Percentiles rank a stretch among this genome's conserved stretches.
phyloP scores from a whole-genome alignment of 169 alveolate species.

The Plasmodium inui region DNA sequence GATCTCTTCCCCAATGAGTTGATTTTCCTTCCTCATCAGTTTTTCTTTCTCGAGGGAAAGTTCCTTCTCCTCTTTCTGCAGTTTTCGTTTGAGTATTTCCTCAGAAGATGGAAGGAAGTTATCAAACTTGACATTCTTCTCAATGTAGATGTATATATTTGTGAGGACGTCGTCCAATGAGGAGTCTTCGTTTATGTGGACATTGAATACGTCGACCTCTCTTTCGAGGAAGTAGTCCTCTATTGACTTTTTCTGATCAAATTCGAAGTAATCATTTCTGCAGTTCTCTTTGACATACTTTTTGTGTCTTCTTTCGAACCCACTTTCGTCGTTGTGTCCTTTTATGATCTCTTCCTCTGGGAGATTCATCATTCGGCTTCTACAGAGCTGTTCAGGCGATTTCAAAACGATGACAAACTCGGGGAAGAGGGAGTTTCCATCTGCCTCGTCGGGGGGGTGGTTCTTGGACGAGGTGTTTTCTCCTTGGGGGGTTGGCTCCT shows the following conservation, averaged over 20 bases:
- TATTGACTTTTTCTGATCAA: constrained; percentile 37
- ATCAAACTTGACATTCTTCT: constrained; percentile 40
- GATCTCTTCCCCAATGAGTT: constrained; percentile 15
- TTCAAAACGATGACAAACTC: constrained; percentile 41
- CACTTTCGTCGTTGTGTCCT: constrained; percentile 72
- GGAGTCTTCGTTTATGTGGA: constrained; percentile 37
- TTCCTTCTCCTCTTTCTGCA: background rate
- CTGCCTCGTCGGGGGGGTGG: background rate
- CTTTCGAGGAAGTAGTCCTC: constrained; percentile 56
- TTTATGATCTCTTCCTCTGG: constrained; percentile 43
- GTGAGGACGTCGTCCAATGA: constrained; percentile 37
- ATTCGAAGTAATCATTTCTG: constrained; percentile 48
- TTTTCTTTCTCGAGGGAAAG: constrained; percentile 20
- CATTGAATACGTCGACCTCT: constrained; percentile 27
- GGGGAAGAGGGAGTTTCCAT: background rate
- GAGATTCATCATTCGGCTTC: constrained; percentile 52
- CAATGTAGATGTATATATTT: constrained; percentile 44
- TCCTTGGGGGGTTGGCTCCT: background rate
- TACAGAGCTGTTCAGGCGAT: constrained; percentile 39
- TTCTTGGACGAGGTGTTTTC: background rate
- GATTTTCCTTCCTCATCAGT: background rate
- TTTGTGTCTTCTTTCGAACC: constrained; percentile 62
- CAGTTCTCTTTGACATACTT: constrained; percentile 45
- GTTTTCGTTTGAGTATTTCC: constrained; percentile 18
- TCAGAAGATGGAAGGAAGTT: constrained; percentile 54